Base-by-base conservation (phyloP, 2,329 filamentous ascomycete species). In the Hymenoscyphus fraxineus region DNA sequence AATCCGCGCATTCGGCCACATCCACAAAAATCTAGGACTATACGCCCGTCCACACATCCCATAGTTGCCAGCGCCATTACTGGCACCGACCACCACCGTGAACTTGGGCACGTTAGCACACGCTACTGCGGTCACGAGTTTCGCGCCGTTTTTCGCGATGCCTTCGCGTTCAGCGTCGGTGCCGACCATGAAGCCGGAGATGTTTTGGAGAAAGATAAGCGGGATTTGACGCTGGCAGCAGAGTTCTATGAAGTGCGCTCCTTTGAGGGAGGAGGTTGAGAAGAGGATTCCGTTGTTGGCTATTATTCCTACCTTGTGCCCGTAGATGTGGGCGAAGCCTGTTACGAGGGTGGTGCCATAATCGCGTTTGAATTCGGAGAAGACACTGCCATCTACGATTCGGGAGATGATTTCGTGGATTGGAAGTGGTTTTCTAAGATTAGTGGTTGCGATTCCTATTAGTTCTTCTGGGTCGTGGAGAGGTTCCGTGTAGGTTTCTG, bases 41-140 rank as follows among this genome's bases (percentile, higher is more conserved):
- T 97, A 99, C 1, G 95, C 94, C 60, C 95, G 85, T 27, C 95
- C 95, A 75, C 92, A 98, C 95, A 99, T 99, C 72, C 94, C 95
- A 76, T 99, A 99, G 78, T 98, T 99, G 3, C 95, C 95, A 7
- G 94, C 94, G 65, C 94, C 94, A 69, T 95, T 95, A 76, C 89
- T 93, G 38, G 90, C 91, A 31, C 95, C 95, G n/a, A 97, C 89
- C 0, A 99, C 91, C 16, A 99, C 92, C 0, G 95, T 99, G 75
- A 98, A 94, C 78, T 99, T 98, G 70, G 95, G 94, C 54, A 98
- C 94, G 70, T 95, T 87, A 3, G 94, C 93, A 75, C 93, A 97
- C 9, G 93, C 92, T 12, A 98, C 95, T 7, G 94, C 95, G 2
- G 93, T 96, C 35, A 98, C 95, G 19, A 99, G 86, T 80, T 99